A percentile compares a stretch with the other conserved stretches of the same genome.
Evolutionary conservation across 2,329 filamentous ascomycete genomes (phyloP).

Genomic region (Aspergillus niger): DNA sequence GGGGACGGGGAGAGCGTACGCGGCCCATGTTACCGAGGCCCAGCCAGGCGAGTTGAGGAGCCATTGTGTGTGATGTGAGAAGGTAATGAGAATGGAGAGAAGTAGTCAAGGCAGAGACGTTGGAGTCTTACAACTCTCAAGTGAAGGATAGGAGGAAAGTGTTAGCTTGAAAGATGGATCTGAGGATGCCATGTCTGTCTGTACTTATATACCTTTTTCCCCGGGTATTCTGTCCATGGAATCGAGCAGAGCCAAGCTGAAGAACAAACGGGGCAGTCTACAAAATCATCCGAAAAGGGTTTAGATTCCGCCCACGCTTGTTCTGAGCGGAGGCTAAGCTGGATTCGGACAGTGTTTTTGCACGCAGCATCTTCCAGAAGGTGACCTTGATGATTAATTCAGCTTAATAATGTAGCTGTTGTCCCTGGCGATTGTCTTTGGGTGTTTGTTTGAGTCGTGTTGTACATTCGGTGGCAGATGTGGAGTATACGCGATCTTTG

Average conservation of each 20-base stretch:
- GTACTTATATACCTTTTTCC: neutral
- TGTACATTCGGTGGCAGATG: neutral
- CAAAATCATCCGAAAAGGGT: neutral
- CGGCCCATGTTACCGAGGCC: slow-evolving; percentile 6
- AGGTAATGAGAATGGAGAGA: neutral
- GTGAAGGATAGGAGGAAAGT: neutral
- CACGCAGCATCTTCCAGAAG: neutral
- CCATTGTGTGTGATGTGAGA: neutral
- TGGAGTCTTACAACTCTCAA: too few species aligned
- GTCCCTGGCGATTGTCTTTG: neutral
- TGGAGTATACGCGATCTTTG: neutral
- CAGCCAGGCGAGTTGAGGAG: neutral
- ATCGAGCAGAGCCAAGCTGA: neutral
- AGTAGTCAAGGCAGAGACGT: too few species aligned
- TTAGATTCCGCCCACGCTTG: slow-evolving; percentile 1
- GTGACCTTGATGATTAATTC: neutral
- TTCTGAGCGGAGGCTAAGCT: neutral
- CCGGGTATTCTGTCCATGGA: neutral
- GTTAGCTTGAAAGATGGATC: neutral
- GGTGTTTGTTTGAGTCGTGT: neutral
- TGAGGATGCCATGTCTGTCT: neutral
- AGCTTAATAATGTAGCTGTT: neutral
- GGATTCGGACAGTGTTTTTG: neutral
- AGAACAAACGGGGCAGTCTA: neutral
- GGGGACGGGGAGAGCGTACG: neutral